Conservation (phyloP, 1,284 basidiomycete species). For the Neonothopanus nambi region DNA sequence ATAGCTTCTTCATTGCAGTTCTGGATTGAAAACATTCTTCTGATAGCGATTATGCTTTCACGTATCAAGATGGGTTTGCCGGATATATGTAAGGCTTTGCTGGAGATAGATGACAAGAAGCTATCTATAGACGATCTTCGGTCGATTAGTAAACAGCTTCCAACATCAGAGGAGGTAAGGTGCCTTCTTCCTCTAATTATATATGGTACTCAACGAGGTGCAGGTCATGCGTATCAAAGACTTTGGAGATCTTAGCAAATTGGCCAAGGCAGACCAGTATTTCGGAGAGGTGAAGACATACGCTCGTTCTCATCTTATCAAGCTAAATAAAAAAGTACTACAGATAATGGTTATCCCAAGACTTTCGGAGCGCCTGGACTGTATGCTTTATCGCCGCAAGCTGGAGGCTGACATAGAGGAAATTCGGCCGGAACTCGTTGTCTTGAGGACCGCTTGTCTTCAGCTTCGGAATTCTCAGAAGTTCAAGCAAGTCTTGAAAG, state of each 20-base stretch:
- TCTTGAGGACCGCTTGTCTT: constrained; percentile 70
- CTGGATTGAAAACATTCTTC: background rate
- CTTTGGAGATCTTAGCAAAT: constrained; percentile 67
- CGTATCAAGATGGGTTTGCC: constrained; percentile 66
- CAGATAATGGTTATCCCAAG: constrained; percentile 82
- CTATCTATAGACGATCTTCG: constrained; percentile 74
- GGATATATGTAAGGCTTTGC: constrained; percentile 66
- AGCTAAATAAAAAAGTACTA: background rate
- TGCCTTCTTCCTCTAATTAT: background rate
- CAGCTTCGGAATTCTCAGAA: constrained; percentile 72
- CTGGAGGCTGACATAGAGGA: constrained; percentile 85
- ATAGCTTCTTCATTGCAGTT: background rate
- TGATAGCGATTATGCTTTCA: constrained; percentile 77
- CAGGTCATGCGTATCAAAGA: constrained; percentile 65
- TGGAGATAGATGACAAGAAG: constrained; percentile 68
- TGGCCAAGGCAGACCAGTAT: constrained; percentile 85
- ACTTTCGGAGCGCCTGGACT: constrained; percentile 70
- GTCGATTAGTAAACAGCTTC: constrained; percentile 71
- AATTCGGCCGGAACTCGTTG: constrained; percentile 79
- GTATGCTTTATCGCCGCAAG: constrained; percentile 81
- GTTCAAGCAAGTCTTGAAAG: constrained; percentile 74
- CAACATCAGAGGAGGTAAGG: constrained; percentile 75
- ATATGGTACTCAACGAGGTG: background rate
- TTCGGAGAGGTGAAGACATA: constrained; percentile 52
- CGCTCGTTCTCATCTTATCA: background rate